Conservation (phyloP, 2,329 filamentous ascomycete genomes). For the Bipolaris sorokiniana region DNA sequence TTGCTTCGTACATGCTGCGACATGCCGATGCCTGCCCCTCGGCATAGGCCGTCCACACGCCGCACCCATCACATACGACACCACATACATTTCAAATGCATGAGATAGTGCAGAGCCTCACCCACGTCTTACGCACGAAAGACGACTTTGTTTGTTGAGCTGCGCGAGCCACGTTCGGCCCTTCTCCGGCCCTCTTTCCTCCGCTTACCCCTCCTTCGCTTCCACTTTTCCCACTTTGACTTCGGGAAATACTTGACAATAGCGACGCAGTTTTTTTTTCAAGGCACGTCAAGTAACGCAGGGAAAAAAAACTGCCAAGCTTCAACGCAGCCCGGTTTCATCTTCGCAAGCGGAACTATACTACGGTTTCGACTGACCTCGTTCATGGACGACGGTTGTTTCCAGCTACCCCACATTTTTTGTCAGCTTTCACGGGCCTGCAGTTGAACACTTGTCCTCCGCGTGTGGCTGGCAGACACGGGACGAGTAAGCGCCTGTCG, state of each 20-base stretch:
- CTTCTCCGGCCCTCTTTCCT: slow-evolving; percentile 17
- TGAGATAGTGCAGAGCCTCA: slow-evolving; percentile 16
- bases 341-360: slow-evolving; percentile 7
- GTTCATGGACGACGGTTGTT: background rate
- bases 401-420: slow-evolving; percentile 14
- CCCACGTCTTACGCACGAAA: slow-evolving; percentile 5
- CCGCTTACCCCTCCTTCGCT: slow-evolving; percentile 21
- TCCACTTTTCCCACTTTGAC: slow-evolving; percentile 6
- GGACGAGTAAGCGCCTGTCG: slow-evolving; percentile 14
- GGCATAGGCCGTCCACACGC: slow-evolving; percentile 8
- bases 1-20: slow-evolving; percentile 6
- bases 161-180: slow-evolving; percentile 14
- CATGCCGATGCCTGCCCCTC: slow-evolving; percentile 15
- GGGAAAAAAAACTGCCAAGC: slow-evolving; percentile 6
- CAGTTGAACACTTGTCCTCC: slow-evolving; percentile 15
- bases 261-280: background rate
- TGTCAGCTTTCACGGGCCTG: slow-evolving; percentile 9
- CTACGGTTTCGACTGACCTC: background rate
- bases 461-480: slow-evolving; percentile 11
- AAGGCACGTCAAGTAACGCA: slow-evolving; percentile 6
- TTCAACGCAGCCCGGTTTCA: slow-evolving; percentile 2
- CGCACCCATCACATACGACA: slow-evolving; percentile 11
- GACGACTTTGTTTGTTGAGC: slow-evolving; percentile 19
- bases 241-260: slow-evolving; percentile 13
- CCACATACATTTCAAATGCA: background rate